Evolutionary conservation across 2,329 filamentous ascomycete species (phyloP), one percentile per base, ranked within the genome.

Genomic region (Acarospora socialis): DNA sequence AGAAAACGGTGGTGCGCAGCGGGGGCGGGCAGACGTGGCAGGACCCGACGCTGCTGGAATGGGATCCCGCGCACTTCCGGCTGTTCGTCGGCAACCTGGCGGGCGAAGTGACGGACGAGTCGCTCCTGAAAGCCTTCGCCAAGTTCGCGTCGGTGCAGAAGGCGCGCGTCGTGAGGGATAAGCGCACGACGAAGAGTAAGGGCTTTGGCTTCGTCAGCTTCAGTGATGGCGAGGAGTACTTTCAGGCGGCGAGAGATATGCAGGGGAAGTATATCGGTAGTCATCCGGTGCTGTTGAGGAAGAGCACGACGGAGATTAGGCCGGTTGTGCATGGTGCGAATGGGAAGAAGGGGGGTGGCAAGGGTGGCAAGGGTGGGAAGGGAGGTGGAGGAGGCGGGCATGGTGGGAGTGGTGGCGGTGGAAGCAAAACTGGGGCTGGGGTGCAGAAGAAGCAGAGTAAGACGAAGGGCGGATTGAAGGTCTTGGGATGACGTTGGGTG

Each of bases 211-310:
- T 98, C 50, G 86, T 98, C 34, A 90, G 82, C 56, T 95, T 98
- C 59, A 79, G 77, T 47, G 81, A 94, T 51, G 81, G 84, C 18
- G 90, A 98, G 54, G 86, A 94, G 50, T 95, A 92, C 54, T 95
- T 98, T 65, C 74, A 82, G 48, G 87, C 90, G 2, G 87, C 84
- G 47, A 84, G 90, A 60, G 87, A 95, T 61, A 95, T 95, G 90
- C 81, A 94, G 49, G 86, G 86, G 46, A 95, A 98, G 61, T 98
- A 98, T 58, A 95, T 98, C 51, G 87, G 92, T 48, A 94, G 84
- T 53, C 90, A 95, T 55, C 90, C 90, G 0, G 81, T 94, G 17
- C 64, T 81, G 16, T 70, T 95, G 44, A 77, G 81, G 55, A 81
- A 90, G 54, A 83, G 81, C 43, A 92, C 78, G 44, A 93, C 87